A percentile compares a stretch with the other conserved stretches of the same genome.
phyloP scores from a whole-genome alignment of 2,329 filamentous ascomycete species.

The Ophiostoma piceae region DNA sequence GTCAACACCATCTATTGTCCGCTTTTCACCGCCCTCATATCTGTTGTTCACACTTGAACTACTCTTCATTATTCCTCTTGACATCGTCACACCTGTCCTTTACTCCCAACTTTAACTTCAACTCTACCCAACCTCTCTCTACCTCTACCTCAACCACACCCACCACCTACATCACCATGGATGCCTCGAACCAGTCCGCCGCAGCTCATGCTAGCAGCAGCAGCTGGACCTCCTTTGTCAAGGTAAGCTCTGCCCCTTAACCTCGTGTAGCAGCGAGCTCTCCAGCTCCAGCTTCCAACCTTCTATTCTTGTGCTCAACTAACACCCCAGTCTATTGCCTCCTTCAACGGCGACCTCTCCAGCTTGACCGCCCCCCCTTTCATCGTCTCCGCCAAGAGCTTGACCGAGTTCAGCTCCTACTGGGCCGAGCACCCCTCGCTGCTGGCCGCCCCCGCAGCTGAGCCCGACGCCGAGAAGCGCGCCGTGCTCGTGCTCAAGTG shows the following conservation, averaged over 20 bases:
- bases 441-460: conserved; percentile 75
- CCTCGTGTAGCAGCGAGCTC: conserved; percentile 61
- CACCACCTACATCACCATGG: conserved; percentile 21
- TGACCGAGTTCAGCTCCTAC: conserved; percentile 77
- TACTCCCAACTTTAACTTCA: neutral
- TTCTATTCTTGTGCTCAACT: conserved; percentile 54
- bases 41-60: neutral
- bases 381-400: conserved; percentile 70
- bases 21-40: conserved; percentile 1
- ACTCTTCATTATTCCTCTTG: neutral
- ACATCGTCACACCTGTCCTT: neutral
- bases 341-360: conserved; percentile 76
- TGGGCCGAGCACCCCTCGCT: conserved; percentile 74
- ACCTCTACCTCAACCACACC: neutral
- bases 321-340: conserved; percentile 57
- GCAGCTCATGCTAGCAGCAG: conserved; percentile 38
- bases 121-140: neutral
- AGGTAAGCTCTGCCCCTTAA: conserved; percentile 37
- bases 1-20: neutral
- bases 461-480: conserved; percentile 74
- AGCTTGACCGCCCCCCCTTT: conserved; percentile 78
- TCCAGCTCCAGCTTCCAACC: conserved; percentile 75
- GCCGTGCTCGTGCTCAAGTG: conserved; percentile 87
- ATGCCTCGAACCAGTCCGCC: conserved; percentile 25
- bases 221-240: conserved; percentile 50